phyloP scores from a whole-genome alignment of 2,329 filamentous ascomycete species.

The Dactylonectria macrodidyma region DNA sequence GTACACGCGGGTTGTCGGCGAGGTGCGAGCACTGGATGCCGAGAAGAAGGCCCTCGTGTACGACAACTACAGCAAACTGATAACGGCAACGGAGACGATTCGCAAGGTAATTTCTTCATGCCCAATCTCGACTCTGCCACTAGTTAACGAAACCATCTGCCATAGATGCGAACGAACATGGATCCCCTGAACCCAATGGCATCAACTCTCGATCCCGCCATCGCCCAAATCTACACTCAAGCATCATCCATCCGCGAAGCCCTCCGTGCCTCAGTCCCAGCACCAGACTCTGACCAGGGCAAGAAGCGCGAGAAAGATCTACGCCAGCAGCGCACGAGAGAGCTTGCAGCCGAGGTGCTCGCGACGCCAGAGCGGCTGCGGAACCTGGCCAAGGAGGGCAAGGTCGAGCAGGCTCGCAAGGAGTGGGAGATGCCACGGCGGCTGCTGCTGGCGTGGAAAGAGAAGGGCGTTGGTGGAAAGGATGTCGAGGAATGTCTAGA shows the following conservation, averaged over 20 bases:
- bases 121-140: background rate
- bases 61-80: constrained; percentile 98
- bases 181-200: constrained; percentile 83
- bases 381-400: constrained; percentile 71
- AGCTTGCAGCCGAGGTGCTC: constrained; percentile 75
- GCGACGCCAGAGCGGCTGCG: constrained; percentile 73
- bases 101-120: constrained; percentile 69
- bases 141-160: background rate
- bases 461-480: constrained; percentile 67
- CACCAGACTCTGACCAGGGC: constrained; percentile 59
- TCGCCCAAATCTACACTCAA: constrained; percentile 80
- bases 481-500: constrained; percentile 69
- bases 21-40: constrained; percentile 91
- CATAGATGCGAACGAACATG: constrained; percentile 83
- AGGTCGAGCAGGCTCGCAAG: constrained; percentile 70
- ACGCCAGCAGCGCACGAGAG: constrained; percentile 59
- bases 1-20: constrained; percentile 80
- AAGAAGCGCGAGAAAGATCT: constrained; percentile 52
- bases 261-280: constrained; percentile 63
- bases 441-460: constrained; percentile 68
- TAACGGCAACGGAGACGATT: constrained; percentile 97
- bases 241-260: constrained; percentile 69
- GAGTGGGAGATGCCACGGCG: constrained; percentile 69
- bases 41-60: constrained; percentile 98
- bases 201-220: constrained; percentile 80